Evolutionary conservation across 148 eudicot genomes (phyloP), one percentile per base, ranked within the genome.

Genomic region (Chenopodium quinoa): DNA sequence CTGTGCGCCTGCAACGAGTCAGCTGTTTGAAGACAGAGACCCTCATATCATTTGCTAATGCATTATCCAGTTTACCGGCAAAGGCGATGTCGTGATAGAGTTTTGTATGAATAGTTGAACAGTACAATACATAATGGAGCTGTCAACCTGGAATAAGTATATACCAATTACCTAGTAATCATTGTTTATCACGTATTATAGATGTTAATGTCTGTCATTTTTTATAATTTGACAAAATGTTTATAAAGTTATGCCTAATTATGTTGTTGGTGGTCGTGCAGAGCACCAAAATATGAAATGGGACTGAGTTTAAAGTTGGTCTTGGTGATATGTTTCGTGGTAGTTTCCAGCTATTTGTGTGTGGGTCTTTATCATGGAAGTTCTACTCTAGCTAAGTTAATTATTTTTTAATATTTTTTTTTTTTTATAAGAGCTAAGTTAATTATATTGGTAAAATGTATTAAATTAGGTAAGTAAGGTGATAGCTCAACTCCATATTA

Each of bases 221-320:
- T 76, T 27, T 32, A 40, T 40, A 76, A 20, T 7, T 34, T 44
- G 79, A 76, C 52, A 0, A 22, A 16, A 37, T 76, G 52, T 62
- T 7, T 20, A 32, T 31, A 9, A 10, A 25, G 69, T 32, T 19
- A 20, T 58, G 44, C 23, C 74, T 19, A 20, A 17, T 40, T 71
- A n/a, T 22, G 1, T 4, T 58, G 37, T 20, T 75, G 34, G 27
- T 17, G 68, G 31, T 34, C 70, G 48, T 60, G 69, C 40, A 34
- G 27, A 37, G 70, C 70, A 76, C 14, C 19, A n/a, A 62, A 62
- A 76, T 34, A 48, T 37, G 46, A 60, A 4, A 7, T n/a, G 67
- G 27, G 79, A 76, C 70, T 11, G 20, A 37, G 79, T 63, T 60
- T 29, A 11, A 76, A 70, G 70, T 62, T 9, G 75, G 71, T 73